These are phyloP conservation scores for Elongisporangium senticosum DNA, from an alignment of 352 stramenopile genomes.

Conservation along the genomic window DNA sequence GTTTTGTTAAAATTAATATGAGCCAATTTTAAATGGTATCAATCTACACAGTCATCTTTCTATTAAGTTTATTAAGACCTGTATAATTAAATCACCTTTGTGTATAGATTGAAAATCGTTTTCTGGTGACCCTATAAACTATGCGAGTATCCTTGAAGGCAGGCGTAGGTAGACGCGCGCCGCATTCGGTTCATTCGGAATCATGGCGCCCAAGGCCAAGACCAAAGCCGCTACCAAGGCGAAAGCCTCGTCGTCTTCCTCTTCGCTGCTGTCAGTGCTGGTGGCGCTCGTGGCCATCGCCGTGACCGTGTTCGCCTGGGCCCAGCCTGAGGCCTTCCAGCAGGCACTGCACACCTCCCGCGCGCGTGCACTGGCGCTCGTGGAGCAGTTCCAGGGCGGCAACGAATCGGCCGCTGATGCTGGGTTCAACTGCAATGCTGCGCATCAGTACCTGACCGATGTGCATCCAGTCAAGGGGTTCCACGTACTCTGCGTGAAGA, in stretches of 20 bases:
- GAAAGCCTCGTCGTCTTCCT: constrained; percentile 5
- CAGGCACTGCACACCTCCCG: constrained; percentile 8
- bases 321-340: constrained; percentile 9
- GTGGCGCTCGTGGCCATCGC: constrained; percentile 12
- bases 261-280: constrained; percentile 7
- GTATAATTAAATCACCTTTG: not conserved
- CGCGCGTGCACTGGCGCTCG: constrained; percentile 8
- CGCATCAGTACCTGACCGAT: constrained; percentile 47
- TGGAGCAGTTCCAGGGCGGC: constrained; percentile 9
- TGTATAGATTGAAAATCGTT: not conserved
- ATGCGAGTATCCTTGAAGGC: not conserved
- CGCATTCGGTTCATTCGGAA: not conserved
- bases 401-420: constrained; percentile 1
- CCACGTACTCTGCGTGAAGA: constrained; percentile 60
- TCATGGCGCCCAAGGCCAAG: constrained; percentile 1
- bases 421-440: constrained; percentile 27
- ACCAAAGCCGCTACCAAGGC: not conserved
- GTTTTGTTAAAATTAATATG: not conserved
- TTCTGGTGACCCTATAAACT: not conserved
- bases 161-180: not conserved
- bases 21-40: not conserved
- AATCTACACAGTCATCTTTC: not conserved
- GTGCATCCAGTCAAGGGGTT: constrained; percentile 59
- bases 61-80: too few species aligned
- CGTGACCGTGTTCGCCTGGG: constrained; percentile 8